These are phyloP conservation scores for Rutidosis leptorrhynchoides DNA, from an alignment of 129 eudicot genomes.

Conservation along the genomic window DNA sequence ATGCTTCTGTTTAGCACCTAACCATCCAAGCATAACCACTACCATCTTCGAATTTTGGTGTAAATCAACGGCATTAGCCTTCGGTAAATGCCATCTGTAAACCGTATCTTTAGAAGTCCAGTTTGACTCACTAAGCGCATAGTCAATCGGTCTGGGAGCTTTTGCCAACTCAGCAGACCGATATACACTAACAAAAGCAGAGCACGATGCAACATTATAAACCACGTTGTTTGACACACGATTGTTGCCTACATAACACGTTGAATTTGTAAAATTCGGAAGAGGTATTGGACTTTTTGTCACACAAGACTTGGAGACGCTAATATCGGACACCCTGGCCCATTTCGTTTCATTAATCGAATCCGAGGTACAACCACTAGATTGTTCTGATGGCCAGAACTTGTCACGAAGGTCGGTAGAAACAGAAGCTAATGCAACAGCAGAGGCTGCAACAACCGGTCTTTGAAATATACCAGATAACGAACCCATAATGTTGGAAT, in stretches of 20 bases:
- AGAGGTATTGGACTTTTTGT: constrained; percentile 46
- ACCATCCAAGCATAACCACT: constrained; percentile 93
- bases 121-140: constrained; percentile 24
- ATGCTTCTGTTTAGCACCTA: constrained; percentile 98
- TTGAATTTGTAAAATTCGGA: constrained; percentile 42
- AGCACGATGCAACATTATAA: constrained; percentile 41
- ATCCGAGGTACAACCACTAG: constrained; percentile 34
- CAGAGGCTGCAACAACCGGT: constrained; percentile 89
- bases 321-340: constrained; percentile 48
- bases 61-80: constrained; percentile 43
- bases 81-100: constrained; percentile 93
- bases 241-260: constrained; percentile 14
- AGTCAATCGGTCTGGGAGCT: constrained; percentile 51
- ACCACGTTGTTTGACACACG: constrained; percentile 28
- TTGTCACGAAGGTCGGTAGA: constrained; percentile 77
- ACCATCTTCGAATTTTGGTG: constrained; percentile 69
- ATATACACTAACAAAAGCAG: constrained; percentile 43
- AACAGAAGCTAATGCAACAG: constrained; percentile 91
- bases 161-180: constrained; percentile 63
- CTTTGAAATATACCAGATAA: constrained; percentile 79
- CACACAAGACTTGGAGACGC: constrained; percentile 53
- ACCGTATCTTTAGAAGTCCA: constrained; percentile 45
- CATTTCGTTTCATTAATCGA: constrained; percentile 28
- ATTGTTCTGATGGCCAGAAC: constrained; percentile 48
- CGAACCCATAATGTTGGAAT: constrained; percentile 56